Percentiles rank a stretch among this genome's conserved stretches.
These are phyloP conservation scores for Solanum piurae DNA, from an alignment of 257 asterid genomes.

Conservation along the genomic window DNA sequence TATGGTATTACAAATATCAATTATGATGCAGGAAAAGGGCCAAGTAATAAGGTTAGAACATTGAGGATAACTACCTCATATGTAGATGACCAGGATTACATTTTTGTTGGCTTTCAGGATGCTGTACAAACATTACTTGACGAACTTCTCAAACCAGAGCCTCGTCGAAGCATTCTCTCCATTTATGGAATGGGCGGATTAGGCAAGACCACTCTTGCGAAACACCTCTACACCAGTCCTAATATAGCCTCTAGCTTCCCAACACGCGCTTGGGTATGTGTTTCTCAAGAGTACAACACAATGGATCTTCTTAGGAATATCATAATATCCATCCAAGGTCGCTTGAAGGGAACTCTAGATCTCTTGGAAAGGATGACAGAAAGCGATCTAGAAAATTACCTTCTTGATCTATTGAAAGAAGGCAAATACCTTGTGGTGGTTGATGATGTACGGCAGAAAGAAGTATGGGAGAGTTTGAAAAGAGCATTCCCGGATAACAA, in stretches of 20 bases:
- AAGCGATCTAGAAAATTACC: background rate
- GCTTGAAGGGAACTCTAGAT: background rate
- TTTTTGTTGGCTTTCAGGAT: background rate
- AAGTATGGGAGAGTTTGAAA: too few species aligned
- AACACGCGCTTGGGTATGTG: background rate
- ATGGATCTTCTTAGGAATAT: background rate
- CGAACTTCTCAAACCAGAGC: background rate
- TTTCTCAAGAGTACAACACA: background rate
- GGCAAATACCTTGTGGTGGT: too few species aligned
- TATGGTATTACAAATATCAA: background rate
- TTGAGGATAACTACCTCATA: background rate
- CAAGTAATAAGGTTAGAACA: background rate
- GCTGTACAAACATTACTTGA: background rate
- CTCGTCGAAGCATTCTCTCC: background rate
- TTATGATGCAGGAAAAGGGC: background rate
- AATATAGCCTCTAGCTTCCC: background rate
- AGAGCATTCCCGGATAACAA: too few species aligned
- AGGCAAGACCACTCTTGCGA: background rate
- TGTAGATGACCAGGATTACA: background rate
- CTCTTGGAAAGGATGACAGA: background rate
- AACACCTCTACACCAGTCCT: background rate
- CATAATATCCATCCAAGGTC: background rate
- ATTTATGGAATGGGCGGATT: slow-evolving; percentile 3
- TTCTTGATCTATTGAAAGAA: too few species aligned
- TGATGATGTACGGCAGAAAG: too few species aligned